Conservation (phyloP, 2,329 filamentous ascomycete species). For the Trichophyton schoenleinii region DNA sequence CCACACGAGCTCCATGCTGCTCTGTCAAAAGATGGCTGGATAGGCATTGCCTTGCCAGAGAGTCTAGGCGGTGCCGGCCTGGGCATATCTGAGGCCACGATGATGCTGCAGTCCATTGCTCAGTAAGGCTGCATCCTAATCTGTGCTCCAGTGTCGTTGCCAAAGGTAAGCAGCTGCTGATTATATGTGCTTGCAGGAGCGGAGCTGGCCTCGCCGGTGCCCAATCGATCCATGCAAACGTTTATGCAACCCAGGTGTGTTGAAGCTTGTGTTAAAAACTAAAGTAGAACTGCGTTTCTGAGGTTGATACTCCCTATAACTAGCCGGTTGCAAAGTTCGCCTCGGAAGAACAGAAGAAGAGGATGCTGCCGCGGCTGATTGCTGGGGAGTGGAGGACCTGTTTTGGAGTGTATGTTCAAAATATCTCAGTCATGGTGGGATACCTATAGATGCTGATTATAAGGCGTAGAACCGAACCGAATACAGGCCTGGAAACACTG, state of each 20-base stretch:
- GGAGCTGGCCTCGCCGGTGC: conserved; percentile 66
- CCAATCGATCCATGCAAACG: conserved; percentile 46
- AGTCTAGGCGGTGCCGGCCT: conserved; percentile 60
- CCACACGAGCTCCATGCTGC: conserved; percentile 65
- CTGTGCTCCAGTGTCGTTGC: neutral
- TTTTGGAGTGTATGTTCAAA: conserved; percentile 51
- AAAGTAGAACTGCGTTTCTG: neutral
- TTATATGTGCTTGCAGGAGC: conserved; percentile 24
- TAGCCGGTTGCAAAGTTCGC: conserved; percentile 58
- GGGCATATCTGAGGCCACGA: conserved; percentile 66
- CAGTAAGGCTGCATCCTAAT: conserved; percentile 37
- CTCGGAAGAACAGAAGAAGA: conserved; percentile 48
- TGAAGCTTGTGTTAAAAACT: neutral
- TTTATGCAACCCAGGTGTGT: conserved; percentile 48
- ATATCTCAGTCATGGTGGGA: conserved; percentile 6
- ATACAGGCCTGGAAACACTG: conserved; percentile 66
- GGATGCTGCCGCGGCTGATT: conserved; percentile 58
- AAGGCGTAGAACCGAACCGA: conserved; percentile 52
- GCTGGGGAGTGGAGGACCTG: conserved; percentile 59
- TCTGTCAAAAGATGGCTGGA: conserved; percentile 62
- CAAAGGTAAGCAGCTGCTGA: neutral
- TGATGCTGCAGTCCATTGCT: conserved; percentile 76
- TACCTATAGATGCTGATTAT: conserved; percentile 54
- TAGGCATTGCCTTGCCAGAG: conserved; percentile 68
- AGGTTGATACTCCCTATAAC: neutral